Evolutionary conservation across 1,284 basidiomycete species (phyloP), one percentile per base, ranked within the genome.

Genomic region (Vanrija sp.): DNA sequence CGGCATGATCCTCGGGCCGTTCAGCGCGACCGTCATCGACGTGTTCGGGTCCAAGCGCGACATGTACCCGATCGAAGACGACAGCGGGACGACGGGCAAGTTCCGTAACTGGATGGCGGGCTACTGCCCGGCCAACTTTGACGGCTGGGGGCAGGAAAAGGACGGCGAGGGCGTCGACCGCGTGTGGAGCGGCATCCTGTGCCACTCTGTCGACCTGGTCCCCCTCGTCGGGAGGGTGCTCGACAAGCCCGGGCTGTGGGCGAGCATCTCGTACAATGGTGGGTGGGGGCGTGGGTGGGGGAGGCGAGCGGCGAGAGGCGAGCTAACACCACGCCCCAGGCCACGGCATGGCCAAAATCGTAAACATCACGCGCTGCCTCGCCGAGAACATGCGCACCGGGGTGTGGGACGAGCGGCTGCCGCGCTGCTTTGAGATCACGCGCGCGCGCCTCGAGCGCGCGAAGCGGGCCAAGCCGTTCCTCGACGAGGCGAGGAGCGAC

Each of bases 241-340:
- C 9, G 55, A 50, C 37, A 49, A 58, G 22, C 35, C 37, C 6
- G 59, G 59, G 0, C 50, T 65, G 10, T 65, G 47, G 31, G 53
- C 58, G n/a, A 56, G 60, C 37, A 61, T 57, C 8, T 61, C 59
- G 3, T 63, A 58, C 44, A 59, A 65, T 36, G 61, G 62, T 63
- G 45, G 53, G 58, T 43, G 12, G 14, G 14, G 12, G 8, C 2
- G 24, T 24, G 18, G 19, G 9, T 43, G 10, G 16, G 24, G 14
- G n/a, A n/a, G n/a, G n/a, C n/a, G n/a, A n/a, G n/a, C n/a, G n/a
- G n/a, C 2, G 31, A 12, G 18, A 5, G 10, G 19, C 23, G 6
- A 3, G 23, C 36, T 20, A 9, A 20, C 25, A 24, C 19, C 18
- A 31, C n/a, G n/a, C 19, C 42, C n/a, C 35, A 54, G 55, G 59